Base-by-base conservation (phyloP, 192 early-diverging fungal species). In the Obelidium mucronatum region DNA sequence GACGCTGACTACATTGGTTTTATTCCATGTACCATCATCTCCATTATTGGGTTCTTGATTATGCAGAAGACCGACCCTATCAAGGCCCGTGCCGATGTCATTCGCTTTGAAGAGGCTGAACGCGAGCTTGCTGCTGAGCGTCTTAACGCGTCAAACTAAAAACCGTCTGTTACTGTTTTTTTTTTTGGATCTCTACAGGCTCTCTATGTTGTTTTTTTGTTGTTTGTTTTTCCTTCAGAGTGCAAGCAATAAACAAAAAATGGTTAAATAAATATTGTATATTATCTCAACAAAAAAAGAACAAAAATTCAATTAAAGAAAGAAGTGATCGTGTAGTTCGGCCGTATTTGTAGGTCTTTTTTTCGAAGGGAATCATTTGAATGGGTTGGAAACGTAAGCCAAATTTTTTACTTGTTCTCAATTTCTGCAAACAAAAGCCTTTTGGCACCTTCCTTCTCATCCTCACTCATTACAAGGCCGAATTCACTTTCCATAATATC, bases 71-170 rank as follows among this genome's bases (percentile, higher is more conserved):
- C 67, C 26, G 34, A 69, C 48, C 67, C 67, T 17, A 35, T 33
- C 0, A 69, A 69, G 67, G 67, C 26, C 22, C 42, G 52, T 48
- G n/a, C 1, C 15, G 67, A 69, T 33, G 67, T 69, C 8, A 5
- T 69, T 19, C 24, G 13, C 19, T 69, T 69, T 37, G 72, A 74
- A 35, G 72, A 74, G 72, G 72, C 34, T 17, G 67, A 69, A 51
- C 31, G 63, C 22, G 63, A 65, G 63, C 37, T 31, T 13, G 63
- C 15, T 22, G 63, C 34, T 39, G 63, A 8, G 17, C 48, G 48
- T 22, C n/a, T n/a, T n/a, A n/a, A n/a, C n/a, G n/a, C n/a, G n/a
- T n/a, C n/a, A n/a, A n/a, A n/a, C n/a, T n/a, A n/a, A n/a, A n/a
- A n/a, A n/a, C n/a, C n/a, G n/a, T n/a, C n/a, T n/a, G n/a, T n/a